Evolutionary conservation across 257 asterid species (phyloP).

Genomic region (Thymus quinquecostatus): DNA sequence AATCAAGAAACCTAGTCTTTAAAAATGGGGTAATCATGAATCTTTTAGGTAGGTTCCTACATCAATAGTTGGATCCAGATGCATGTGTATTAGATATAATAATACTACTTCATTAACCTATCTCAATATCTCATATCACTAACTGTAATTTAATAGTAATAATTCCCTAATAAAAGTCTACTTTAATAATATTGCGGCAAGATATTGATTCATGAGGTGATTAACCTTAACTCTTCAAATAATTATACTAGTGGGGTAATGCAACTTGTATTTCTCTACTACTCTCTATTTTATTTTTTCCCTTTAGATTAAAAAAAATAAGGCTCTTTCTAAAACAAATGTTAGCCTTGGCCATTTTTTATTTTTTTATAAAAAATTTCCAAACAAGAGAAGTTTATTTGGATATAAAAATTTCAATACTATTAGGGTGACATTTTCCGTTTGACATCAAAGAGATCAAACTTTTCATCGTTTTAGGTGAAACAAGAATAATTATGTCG

Average conservation of each 20-base stretch:
- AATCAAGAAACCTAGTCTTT: slow-evolving; percentile 1
- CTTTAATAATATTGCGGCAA: background rate
- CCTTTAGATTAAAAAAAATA: no score
- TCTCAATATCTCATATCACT: slow-evolving; percentile 21
- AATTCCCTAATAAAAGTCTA: background rate
- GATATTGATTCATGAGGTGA: background rate
- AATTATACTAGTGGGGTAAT: background rate
- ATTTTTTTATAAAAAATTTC: no score
- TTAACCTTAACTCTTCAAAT: background rate
- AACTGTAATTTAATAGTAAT: background rate
- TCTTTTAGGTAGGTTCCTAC: slow-evolving; percentile 28
- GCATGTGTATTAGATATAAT: background rate
- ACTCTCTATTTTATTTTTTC: no score
- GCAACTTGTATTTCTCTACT: no score
- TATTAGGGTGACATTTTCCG: no score
- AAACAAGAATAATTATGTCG: no score
- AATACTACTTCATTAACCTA: slow-evolving; percentile 26
- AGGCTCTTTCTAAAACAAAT: no score
- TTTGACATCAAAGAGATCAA: no score
- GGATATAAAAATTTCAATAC: no score
- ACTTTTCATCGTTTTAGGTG: no score
- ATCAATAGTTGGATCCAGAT: slow-evolving; percentile 37
- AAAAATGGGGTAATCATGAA: slow-evolving; percentile 18
- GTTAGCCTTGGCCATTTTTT: no score
- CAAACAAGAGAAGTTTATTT: no score